Evolutionary conservation across 805 yeast genomes (phyloP), one percentile per base, ranked within the genome.

Genomic region (Naumovozyma castellii): DNA sequence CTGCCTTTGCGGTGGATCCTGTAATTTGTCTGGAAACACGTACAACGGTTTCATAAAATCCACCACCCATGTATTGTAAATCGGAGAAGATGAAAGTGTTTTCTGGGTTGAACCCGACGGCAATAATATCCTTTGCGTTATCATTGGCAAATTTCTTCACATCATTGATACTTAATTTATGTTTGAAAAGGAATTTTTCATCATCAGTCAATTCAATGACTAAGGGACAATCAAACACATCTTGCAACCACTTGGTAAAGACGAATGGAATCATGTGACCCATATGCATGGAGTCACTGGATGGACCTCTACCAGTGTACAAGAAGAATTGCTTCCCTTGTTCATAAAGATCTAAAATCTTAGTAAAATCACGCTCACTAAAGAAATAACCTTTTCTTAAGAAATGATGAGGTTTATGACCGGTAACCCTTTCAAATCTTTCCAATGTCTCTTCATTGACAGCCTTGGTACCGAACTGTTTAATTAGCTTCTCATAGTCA

Each of bases 221-320:
- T 47, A 92, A 71, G 16, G 98, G 97, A 43, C 77, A 96, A 59
- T 92, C 97, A 61, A 92, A 92, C 2, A 90, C 97, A 35, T 90
- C 97, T 64, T 92, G 98, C 54, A 92, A 72, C 97, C 97, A 92
- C 64, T 88, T 87, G 41, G 98, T 92, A 69, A 92, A 92, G 25
- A 83, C 64, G 59, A 92, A 92, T 14, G 98, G 98, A 44, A 88
- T 75, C 87, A 90, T 80, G 64, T 92, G 98, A 39, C 98, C 98
- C 67, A 92, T 71, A 61, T 92, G 98, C 84, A 92, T 81, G 16
- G 92, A 81, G 52, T 82, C 95, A 32, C 88, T 77, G 1, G 95
- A 84, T 29, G 98, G 97, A 4, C 98, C 98, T 62, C 98, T 76
- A 31, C 98, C 98, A 13, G 98, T 92, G 62, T 92, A 92, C 46